A percentile compares a stretch with the other conserved stretches of the same genome.
Conservation (phyloP, 1,284 basidiomycete species). For the Violaceomyces palustris region DNA sequence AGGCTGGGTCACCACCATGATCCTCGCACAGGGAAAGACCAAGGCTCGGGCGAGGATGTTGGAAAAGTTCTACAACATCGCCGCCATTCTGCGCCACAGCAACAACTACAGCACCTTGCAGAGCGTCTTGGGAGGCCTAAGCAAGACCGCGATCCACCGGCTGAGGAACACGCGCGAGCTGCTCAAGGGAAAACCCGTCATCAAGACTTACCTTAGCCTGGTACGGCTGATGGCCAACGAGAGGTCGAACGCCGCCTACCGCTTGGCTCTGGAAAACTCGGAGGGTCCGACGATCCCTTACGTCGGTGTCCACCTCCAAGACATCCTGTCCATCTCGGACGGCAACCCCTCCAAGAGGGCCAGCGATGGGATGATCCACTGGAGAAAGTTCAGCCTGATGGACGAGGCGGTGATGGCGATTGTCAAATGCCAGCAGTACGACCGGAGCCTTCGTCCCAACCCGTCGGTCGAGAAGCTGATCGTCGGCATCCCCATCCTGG, state of each 20-base stretch:
- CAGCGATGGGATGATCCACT: slow-evolving; percentile 39
- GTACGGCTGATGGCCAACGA: slow-evolving; percentile 40
- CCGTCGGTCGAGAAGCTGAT: slow-evolving; percentile 25
- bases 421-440: slow-evolving; percentile 37
- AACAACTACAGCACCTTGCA: slow-evolving; percentile 48
- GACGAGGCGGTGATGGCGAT: slow-evolving; percentile 46
- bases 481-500: slow-evolving; percentile 33
- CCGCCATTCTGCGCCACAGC: slow-evolving; percentile 31
- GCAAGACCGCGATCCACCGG: slow-evolving; percentile 40
- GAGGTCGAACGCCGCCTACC: slow-evolving; percentile 37
- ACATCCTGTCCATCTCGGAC: slow-evolving; percentile 43
- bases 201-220: slow-evolving; percentile 36
- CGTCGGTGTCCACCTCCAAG: slow-evolving; percentile 45
- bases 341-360: slow-evolving; percentile 37
- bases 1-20: slow-evolving; percentile 45
- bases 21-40: slow-evolving; percentile 38
- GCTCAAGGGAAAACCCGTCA: slow-evolving; percentile 35
- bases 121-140: slow-evolving; percentile 38
- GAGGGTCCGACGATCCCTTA: slow-evolving; percentile 43
- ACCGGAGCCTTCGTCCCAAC: slow-evolving; percentile 10
- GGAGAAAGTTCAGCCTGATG: slow-evolving; percentile 46
- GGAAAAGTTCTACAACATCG: slow-evolving; percentile 46
- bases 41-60: slow-evolving; percentile 42
- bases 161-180: slow-evolving; percentile 37
- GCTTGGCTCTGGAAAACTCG: slow-evolving; percentile 40